Base-by-base conservation (phyloP, 129 eudicot species). In the Pittosporum tobira region DNA sequence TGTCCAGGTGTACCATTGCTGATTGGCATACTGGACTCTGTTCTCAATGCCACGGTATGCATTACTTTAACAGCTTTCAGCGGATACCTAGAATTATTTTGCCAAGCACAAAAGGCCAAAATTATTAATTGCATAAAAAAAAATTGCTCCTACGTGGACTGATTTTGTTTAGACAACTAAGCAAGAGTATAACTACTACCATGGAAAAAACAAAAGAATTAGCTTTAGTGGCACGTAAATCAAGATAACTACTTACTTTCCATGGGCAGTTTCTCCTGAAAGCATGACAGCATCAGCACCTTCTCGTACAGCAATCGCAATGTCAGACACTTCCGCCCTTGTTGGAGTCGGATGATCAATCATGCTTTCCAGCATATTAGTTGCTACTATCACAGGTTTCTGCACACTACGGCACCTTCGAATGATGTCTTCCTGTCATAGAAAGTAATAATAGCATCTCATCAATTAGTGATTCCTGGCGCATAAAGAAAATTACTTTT, bases 341-440 rank as follows among this genome's bases (percentile, higher is more conserved):
- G 99, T 91, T 13, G 99, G 99, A 25, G 96, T 91, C 51, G 99
- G 99, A 67, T 87, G 96, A 76, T 77, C 75, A 72, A 87, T 91
- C 99, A 91, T 91, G 77, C 99, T 87, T 74, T 91, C 99, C 61
- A 91, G 79, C 99, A 91, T 87, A 57, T 91, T 91, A 61, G 99
- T 91, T 25, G 99, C 99, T 18, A 91, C 99, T 65, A 91, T 91
- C 37, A 91, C 99, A 54, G 96, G 95, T 70, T 91, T 91, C 59
- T 84, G 90, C 84, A 87, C 77, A 76, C 83, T 91, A 51, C 77
- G 82, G 59, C 99, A 91, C 78, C 85, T 83, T 64, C 78, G 61
- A 57, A 91, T 87, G 56, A 91, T 91, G 31, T 91, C 94, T 72
- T 83, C 99, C 97, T 89, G 76, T n/a, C n/a, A n/a, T 65, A 52